Evolutionary conservation across 75 land plant species (phyloP).

Genomic region (Selaginella tamariscina): DNA sequence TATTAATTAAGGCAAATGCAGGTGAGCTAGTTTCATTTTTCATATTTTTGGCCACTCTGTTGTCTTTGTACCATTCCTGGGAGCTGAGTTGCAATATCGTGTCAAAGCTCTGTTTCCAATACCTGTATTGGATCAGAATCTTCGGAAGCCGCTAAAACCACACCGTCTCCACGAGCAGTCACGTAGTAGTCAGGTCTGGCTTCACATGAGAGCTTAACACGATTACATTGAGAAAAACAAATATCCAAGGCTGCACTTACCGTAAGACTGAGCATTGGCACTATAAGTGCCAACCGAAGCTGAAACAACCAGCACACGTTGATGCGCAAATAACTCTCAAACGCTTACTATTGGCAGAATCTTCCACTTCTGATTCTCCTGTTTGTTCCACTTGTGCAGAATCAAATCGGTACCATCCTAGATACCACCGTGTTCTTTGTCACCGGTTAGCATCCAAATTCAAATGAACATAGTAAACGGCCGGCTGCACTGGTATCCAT

Average conservation of each 20-base stretch:
- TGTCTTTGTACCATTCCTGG: constrained; percentile 19
- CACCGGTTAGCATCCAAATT: constrained; percentile 51
- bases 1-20: constrained; percentile 21
- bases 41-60: constrained; percentile 9
- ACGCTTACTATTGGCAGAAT: constrained; percentile 52
- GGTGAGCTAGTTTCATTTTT: constrained; percentile 20
- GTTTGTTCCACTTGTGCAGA: constrained; percentile 8
- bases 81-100: neutral
- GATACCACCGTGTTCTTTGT: constrained; percentile 9
- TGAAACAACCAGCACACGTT: neutral
- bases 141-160: constrained; percentile 13
- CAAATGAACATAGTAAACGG: constrained; percentile 48
- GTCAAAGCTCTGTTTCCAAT: neutral
- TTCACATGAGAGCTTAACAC: constrained; percentile 22
- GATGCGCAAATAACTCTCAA: neutral
- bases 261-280: neutral
- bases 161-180: constrained; percentile 14
- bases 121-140: constrained; percentile 20
- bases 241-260: neutral
- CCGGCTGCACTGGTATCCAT: constrained; percentile 51
- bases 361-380: constrained; percentile 23
- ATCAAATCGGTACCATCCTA: neutral
- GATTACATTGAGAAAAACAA: neutral
- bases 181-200: constrained; percentile 20
- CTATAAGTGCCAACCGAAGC: neutral